Percentiles rank a stretch among this genome's conserved stretches.
phyloP scores from a whole-genome alignment of 176 grass and related monocot species.

The Coix lacrymajobi region DNA sequence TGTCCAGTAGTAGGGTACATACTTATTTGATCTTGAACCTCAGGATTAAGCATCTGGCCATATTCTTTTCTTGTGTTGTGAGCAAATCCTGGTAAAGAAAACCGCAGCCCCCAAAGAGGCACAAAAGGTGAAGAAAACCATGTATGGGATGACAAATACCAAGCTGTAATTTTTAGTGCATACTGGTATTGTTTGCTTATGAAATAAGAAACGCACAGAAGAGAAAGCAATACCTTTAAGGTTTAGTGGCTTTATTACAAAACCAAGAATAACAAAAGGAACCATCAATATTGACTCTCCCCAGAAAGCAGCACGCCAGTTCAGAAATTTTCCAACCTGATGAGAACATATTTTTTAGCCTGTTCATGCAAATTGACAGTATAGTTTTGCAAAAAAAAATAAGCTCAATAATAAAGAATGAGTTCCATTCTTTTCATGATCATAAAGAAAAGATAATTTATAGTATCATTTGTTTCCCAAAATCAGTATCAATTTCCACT shows the following conservation, averaged over 20 bases:
- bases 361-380: not conserved
- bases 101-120: not conserved
- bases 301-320: conserved; percentile 98
- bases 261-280: conserved; percentile 97
- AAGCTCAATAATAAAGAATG: not conserved
- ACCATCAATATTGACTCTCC: conserved; percentile 97
- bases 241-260: conserved; percentile 84
- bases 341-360: conserved; percentile 12
- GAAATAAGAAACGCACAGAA: conserved; percentile 6
- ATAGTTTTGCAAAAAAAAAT: not conserved
- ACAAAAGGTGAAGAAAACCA: not conserved
- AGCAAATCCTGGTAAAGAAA: conserved; percentile 41
- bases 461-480: not conserved
- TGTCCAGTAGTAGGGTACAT: conserved; percentile 1
- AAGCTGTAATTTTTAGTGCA: not conserved
- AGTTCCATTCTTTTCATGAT: not conserved
- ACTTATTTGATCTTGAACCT: conserved; percentile 42
- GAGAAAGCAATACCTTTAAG: conserved; percentile 67
- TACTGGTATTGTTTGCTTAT: not conserved
- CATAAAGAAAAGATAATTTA: not conserved
- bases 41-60: conserved; percentile 23
- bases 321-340: conserved; percentile 64
- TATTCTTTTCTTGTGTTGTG: conserved; percentile 35
- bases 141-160: not conserved
- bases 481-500: not conserved